Conservation (phyloP, 495 filamentous ascomycete genomes). For the Parathielavia hyrcaniae region DNA sequence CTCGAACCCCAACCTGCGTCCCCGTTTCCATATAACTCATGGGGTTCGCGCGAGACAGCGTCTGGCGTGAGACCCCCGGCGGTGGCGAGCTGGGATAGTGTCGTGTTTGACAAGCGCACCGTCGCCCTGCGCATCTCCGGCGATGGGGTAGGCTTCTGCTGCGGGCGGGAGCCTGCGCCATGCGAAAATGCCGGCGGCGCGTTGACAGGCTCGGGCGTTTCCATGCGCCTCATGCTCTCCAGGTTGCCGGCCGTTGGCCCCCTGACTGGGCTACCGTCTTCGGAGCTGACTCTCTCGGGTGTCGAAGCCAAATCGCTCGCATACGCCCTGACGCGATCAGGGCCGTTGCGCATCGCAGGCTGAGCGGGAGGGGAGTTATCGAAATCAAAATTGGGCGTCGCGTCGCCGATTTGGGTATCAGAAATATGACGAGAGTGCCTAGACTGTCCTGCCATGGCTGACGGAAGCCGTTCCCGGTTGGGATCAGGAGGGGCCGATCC, state of each 20-base stretch:
- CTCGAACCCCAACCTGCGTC: constrained; percentile 20
- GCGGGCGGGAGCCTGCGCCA: constrained; percentile 44
- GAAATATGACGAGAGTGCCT: constrained; percentile 39
- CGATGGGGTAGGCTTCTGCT: constrained; percentile 60
- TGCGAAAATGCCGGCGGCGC: constrained; percentile 70
- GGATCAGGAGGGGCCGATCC: constrained; percentile 42
- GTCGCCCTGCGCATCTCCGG: constrained; percentile 71
- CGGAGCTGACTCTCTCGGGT: constrained; percentile 54
- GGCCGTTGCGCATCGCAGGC: constrained; percentile 22
- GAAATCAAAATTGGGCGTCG: constrained; percentile 8
- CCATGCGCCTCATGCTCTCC: constrained; percentile 50
- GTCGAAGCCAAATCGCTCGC: constrained; percentile 40
- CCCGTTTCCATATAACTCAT: constrained; percentile 27
- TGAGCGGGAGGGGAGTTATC: constrained; percentile 21
- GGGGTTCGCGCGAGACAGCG: constrained; percentile 17
- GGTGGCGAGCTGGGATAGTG: constrained; percentile 67
- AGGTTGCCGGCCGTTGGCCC: constrained; percentile 36
- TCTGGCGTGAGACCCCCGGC: constrained; percentile 47
- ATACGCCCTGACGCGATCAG: constrained; percentile 31
- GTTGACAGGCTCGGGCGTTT: constrained; percentile 65
- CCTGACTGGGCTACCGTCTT: constrained; percentile 43
- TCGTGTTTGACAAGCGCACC: constrained; percentile 72
- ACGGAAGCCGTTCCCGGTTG: constrained; percentile 39
- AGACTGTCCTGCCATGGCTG: constrained; percentile 38
- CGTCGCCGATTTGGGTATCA: constrained; percentile 29